Percentiles rank a stretch among this genome's conserved stretches.
Conservation (phyloP, 148 eudicot genomes). For the Beta vulgaris region DNA sequence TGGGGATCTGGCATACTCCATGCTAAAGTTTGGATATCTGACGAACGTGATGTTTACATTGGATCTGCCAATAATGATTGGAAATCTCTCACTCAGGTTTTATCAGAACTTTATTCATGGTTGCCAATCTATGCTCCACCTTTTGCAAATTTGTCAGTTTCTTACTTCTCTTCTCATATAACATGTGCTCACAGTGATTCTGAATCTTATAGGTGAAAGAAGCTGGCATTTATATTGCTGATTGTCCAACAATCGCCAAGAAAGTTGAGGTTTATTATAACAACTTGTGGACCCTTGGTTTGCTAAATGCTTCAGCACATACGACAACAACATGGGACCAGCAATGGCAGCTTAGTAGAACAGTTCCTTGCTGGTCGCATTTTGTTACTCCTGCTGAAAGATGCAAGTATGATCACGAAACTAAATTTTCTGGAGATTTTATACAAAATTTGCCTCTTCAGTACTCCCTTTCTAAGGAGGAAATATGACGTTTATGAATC, state of each 20-base stretch:
- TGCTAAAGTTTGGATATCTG: slow-evolving; percentile 93
- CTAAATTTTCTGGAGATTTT: slow-evolving; percentile 5
- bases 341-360: slow-evolving; percentile 67
- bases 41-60: slow-evolving; percentile 60
- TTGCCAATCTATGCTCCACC: neutral
- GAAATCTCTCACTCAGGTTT: slow-evolving; percentile 95
- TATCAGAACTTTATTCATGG: neutral
- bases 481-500: slow-evolving; percentile 12
- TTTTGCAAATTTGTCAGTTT: neutral
- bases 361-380: slow-evolving; percentile 96
- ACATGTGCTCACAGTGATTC: neutral
- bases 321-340: slow-evolving; percentile 65
- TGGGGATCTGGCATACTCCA: slow-evolving; percentile 86
- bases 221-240: slow-evolving; percentile 70
- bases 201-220: slow-evolving; percentile 70
- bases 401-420: slow-evolving; percentile 55
- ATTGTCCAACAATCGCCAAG: slow-evolving; percentile 60
- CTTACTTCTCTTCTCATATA: neutral
- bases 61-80: slow-evolving; percentile 97
- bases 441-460: neutral
- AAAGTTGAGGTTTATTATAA: slow-evolving; percentile 59
- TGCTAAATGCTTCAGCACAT: slow-evolving; percentile 57
- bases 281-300: slow-evolving; percentile 78
- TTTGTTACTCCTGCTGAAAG: slow-evolving; percentile 52
- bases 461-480: neutral